Conservation (phyloP, 306 rosid genomes). For the Cucumis hystrix region DNA sequence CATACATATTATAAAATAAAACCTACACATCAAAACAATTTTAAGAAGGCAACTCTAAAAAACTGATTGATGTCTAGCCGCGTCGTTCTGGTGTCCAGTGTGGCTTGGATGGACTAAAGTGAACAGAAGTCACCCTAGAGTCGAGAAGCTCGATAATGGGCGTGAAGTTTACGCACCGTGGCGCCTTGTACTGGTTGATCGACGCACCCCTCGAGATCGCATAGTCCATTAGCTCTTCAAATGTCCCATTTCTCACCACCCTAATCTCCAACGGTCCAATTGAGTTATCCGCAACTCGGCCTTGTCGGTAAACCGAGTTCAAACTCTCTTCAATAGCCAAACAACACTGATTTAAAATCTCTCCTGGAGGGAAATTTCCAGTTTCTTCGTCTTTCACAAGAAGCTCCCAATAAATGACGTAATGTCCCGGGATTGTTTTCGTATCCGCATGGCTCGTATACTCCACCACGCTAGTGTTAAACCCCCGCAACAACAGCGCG, state of each 20-base stretch:
- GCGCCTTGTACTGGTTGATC: slow-evolving; percentile 78
- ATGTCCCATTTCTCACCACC: slow-evolving; percentile 76
- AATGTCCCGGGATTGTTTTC: slow-evolving; percentile 67
- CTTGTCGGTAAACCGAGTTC: slow-evolving; percentile 77
- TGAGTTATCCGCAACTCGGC: slow-evolving; percentile 67
- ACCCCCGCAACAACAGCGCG: slow-evolving; percentile 20
- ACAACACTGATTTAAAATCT: slow-evolving; percentile 46
- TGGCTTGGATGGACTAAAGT: slow-evolving; percentile 67
- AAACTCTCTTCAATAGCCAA: slow-evolving; percentile 61
- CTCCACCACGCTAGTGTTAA: slow-evolving; percentile 56
- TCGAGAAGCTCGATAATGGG: slow-evolving; percentile 79
- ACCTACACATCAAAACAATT: no score
- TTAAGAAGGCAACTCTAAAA: no score
- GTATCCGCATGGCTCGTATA: slow-evolving; percentile 73
- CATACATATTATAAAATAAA: no score
- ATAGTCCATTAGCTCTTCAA: slow-evolving; percentile 88
- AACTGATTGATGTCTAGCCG: neutral
- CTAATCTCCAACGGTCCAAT: slow-evolving; percentile 83
- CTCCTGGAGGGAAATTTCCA: slow-evolving; percentile 17
- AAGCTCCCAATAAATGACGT: slow-evolving; percentile 84
- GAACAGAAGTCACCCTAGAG: slow-evolving; percentile 54
- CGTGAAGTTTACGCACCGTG: slow-evolving; percentile 69
- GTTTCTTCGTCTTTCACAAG: slow-evolving; percentile 33
- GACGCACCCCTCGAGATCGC: slow-evolving; percentile 90
- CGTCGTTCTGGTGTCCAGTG: slow-evolving; percentile 72